These are phyloP conservation scores for Gaeumannomyces tritici DNA, from an alignment of 2,329 filamentous ascomycete species.

Conservation along the genomic window DNA sequence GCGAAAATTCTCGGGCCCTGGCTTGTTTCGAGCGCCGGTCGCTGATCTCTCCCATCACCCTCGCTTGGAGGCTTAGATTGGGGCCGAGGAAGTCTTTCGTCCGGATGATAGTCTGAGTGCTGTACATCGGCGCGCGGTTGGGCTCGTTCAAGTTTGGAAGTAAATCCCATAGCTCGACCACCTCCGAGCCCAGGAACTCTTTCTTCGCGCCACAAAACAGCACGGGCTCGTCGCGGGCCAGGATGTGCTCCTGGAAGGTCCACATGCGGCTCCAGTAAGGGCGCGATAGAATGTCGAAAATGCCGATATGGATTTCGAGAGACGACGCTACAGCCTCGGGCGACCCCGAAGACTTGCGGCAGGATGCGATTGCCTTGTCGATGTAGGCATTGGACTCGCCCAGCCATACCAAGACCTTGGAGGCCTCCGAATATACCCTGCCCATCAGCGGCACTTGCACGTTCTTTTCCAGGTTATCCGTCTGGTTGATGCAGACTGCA, in stretches of 20 bases:
- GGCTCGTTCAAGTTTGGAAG: too few relatives aligned
- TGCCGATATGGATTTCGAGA: too few relatives aligned
- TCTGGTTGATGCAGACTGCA: background rate
- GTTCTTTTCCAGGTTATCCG: background rate
- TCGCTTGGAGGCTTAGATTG: too few relatives aligned
- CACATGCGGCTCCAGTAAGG: constrained; percentile 3
- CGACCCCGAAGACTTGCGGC: too few relatives aligned
- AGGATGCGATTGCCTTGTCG: background rate
- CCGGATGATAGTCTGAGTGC: too few relatives aligned
- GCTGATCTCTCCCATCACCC: too few relatives aligned
- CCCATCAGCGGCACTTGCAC: constrained; percentile 5
- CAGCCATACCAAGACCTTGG: constrained; percentile 5
- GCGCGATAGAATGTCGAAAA: background rate
- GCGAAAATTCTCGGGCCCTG: background rate
- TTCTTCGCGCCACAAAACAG: background rate
- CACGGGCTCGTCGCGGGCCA: background rate
- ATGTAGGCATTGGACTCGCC: background rate
- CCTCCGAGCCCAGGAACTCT: background rate
- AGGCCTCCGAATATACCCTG: background rate
- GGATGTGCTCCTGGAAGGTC: constrained; percentile 1
- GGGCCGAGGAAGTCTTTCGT: too few relatives aligned
- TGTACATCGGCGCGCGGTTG: too few relatives aligned
- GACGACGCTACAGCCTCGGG: too few relatives aligned
- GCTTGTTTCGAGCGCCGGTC: background rate
- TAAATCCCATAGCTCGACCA: too few relatives aligned